Percentiles rank a stretch among this genome's conserved stretches.
Evolutionary conservation across 2,329 filamentous ascomycete genomes (phyloP).

Genomic region (Rhexocercosporidium sp.): DNA sequence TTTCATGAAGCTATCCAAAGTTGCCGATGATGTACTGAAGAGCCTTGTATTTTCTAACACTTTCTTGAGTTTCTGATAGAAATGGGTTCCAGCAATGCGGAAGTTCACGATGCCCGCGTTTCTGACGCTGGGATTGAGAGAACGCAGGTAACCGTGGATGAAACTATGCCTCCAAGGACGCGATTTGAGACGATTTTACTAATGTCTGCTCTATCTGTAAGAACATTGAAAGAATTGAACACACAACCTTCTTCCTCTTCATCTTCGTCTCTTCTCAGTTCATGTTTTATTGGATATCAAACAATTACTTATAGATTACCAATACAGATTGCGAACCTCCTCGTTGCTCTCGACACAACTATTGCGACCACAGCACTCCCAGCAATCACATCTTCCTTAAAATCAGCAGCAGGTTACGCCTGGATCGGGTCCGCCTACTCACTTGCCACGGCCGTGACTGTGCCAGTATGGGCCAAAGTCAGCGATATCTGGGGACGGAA

Average conservation of each 20-base stretch:
- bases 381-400: constrained; percentile 45
- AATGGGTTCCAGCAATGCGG: background rate
- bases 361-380: constrained; percentile 49
- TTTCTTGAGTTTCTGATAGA: background rate
- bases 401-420: constrained; percentile 53
- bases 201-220: constrained; percentile 8
- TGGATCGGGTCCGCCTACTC: constrained; percentile 58
- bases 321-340: background rate
- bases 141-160: background rate
- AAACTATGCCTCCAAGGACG: background rate
- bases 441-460: constrained; percentile 52
- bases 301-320: background rate
- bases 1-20: background rate
- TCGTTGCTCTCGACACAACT: constrained; percentile 27
- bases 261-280: too few species aligned
- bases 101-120: background rate
- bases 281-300: too few species aligned
- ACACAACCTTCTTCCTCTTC: too few species aligned
- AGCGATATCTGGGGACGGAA: constrained; percentile 73
- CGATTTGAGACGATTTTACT: background rate
- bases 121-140: background rate
- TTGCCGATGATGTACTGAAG: background rate
- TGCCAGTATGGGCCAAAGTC: constrained; percentile 56
- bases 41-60: background rate
- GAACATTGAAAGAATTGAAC: background rate